Base-by-base conservation (phyloP, 331 rosid genomes). In the Malus hybrid region DNA sequence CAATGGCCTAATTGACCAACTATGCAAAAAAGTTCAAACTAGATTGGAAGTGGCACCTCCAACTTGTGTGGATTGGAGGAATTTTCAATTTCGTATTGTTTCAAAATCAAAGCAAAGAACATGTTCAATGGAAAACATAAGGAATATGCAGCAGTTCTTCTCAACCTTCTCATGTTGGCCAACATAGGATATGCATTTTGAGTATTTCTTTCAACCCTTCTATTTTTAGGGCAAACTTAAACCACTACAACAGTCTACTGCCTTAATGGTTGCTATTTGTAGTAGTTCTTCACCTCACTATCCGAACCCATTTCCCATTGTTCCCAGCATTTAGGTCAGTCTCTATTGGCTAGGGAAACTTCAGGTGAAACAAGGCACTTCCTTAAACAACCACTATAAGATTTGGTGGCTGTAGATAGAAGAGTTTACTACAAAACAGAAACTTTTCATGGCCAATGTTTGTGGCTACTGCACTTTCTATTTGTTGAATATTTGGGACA, bases 101-200 rank as follows among this genome's bases (percentile, higher is more conserved):
- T 57, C 63, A 57, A 57, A n/a, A 42, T 55, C 50, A 71, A 71
- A 55, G 13, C 5, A 71, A 12, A 32, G 33, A 55, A 12, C 75
- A 71, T 71, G 48, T 71, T 54, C 33, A 71, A 55, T 71, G 65
- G 75, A 34, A 27, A 63, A 36, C 24, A 71, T 14, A 14, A 59
- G 65, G 22, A 34, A n/a, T 33, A 13, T 13, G 66, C 76, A 56
- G 32, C 34, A 57, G 14, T 33, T 4, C 8, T 52, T 66, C 65
- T 71, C 75, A 33, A 34, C 10, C 27, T 16, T 72, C 24, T 36
- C 76, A 73, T 60, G 69, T 61, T 73, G 39, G 39, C 60, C 77
- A 39, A 39, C 42, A 60, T 28, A 11, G 28, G 28, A 28, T 14
- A 32, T 20, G 64, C 64, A 59, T 62, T 28, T 62, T 28, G 67